Conservation (phyloP, 208 protist genomes). For the Borovskyia barvae region DNA sequence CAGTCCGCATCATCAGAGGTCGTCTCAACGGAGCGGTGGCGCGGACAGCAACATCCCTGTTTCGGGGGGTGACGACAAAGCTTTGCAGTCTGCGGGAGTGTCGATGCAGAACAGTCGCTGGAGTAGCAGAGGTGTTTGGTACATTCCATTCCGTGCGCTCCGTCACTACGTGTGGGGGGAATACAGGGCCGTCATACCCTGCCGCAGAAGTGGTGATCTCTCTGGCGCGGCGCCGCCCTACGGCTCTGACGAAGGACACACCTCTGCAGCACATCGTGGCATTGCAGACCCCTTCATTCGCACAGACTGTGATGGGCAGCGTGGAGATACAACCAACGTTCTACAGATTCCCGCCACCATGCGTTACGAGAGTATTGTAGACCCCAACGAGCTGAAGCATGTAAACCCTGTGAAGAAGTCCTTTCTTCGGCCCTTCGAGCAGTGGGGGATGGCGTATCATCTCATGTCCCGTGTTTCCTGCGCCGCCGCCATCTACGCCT, state of each 20-base stretch:
- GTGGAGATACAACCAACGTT: not conserved
- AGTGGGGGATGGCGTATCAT: constrained; percentile 66
- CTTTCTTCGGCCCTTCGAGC: constrained; percentile 75
- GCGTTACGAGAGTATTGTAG: constrained; percentile 64
- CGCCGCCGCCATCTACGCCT: constrained; percentile 84
- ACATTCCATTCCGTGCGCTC: constrained; percentile 14
- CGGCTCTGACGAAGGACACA: not conserved
- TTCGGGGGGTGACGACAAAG: no score
- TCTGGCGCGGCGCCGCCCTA: not conserved
- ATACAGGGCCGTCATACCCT: constrained; percentile 9
- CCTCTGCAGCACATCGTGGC: no score
- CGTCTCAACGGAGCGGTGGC: not conserved
- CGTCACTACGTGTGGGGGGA: constrained; percentile 17
- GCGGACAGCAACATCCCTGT: not conserved
- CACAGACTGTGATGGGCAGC: not conserved
- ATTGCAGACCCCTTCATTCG: no score
- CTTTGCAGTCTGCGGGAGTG: no score
- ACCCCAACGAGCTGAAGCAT: constrained; percentile 57
- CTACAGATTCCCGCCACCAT: constrained; percentile 25
- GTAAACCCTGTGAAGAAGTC: constrained; percentile 42
- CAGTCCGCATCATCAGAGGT: no score
- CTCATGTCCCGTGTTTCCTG: constrained; percentile 65
- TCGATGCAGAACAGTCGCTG: constrained; percentile 5
- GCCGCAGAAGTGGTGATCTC: not conserved
- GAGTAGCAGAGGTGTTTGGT: constrained; percentile 18